Percentiles rank a stretch among this genome's conserved stretches.
These are phyloP conservation scores for Fusarium hostae DNA, from an alignment of 2,329 filamentous ascomycete species.

Conservation along the genomic window DNA sequence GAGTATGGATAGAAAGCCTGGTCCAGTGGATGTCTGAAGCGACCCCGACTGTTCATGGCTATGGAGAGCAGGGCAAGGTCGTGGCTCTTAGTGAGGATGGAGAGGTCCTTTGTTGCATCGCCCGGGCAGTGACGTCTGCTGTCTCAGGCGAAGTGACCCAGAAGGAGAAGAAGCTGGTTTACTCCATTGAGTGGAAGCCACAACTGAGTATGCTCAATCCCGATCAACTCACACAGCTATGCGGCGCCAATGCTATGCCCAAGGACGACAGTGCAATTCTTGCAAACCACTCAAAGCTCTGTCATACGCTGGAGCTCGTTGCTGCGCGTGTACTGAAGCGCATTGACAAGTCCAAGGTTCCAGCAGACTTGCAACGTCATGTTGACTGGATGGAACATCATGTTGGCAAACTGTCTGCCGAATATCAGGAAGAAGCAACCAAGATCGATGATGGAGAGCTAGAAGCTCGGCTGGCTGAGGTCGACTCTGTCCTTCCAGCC, in stretches of 20 bases:
- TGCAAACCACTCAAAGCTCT: neutral
- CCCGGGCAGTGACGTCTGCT: neutral
- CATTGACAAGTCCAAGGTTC: neutral
- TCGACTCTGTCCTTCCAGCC: neutral
- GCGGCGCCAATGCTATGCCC: neutral
- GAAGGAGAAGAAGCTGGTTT: neutral
- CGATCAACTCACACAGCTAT: neutral
- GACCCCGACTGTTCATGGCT: neutral
- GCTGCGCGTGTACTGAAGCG: neutral
- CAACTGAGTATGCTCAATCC: neutral
- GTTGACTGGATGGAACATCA: conserved; percentile 12
- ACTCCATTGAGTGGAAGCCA: conserved; percentile 6
- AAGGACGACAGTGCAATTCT: neutral
- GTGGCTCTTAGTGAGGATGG: neutral
- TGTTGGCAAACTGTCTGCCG: neutral
- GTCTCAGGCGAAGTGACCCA: neutral
- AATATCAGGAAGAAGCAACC: neutral
- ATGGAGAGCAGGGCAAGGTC: neutral
- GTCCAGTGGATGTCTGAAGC: neutral
- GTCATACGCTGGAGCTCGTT: neutral
- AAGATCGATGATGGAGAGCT: neutral
- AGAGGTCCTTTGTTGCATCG: neutral
- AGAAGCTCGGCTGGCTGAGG: neutral
- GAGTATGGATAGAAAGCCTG: no score
- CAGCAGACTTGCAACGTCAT: neutral